Evolutionary conservation across 352 stramenopile species (phyloP), one percentile per base, ranked within the genome.

Genomic region (Pythium phragmiticola): DNA sequence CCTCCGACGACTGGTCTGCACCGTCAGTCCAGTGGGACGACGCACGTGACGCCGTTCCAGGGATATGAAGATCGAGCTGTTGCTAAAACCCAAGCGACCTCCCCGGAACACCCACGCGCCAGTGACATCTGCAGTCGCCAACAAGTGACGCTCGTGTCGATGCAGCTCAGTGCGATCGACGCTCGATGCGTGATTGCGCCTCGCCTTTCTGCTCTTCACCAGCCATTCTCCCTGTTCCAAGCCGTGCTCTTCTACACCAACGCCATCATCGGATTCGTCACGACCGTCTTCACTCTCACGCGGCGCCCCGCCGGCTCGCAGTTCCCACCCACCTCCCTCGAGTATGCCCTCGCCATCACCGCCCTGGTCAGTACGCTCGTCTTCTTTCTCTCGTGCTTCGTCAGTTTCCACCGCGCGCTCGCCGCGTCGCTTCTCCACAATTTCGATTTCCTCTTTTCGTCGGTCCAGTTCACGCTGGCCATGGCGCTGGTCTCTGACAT

Each of bases 361-460:
- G 17, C 41, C 4, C 23, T 63, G 7, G n/a, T 47, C 1, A 48
- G 26, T 11, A 68, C 48, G 4, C 7, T 34, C 14, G 13, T 14
- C 3, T 51, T 58, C 33, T 66, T 52, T 30, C 4, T 41, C 39
- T 23, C 45, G 21, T 62, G 64, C 19, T 42, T 46, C 16, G 19
- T 13, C 52, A 54, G 48, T n/a, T 62, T 48, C 30, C 73, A 80
- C n/a, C 69, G 69, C 3, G 69, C 69, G 12, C 56, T 77, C 37
- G 36, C 71, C 1, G 47, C 17, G 17, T 60, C 61, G 11, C 58
- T 80, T 21, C 30, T 71, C 5, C 61, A 63, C 43, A 80, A 77
- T 55, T 80, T 80, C 46, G 73, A 68, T 17, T 77, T 76, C 19
- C 41, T 75, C 12, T 80, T 80, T 52, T 60, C 61, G 1, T 73